phyloP scores from a whole-genome alignment of 2,329 filamentous ascomycete genomes.

The Fusarium ambrosium region DNA sequence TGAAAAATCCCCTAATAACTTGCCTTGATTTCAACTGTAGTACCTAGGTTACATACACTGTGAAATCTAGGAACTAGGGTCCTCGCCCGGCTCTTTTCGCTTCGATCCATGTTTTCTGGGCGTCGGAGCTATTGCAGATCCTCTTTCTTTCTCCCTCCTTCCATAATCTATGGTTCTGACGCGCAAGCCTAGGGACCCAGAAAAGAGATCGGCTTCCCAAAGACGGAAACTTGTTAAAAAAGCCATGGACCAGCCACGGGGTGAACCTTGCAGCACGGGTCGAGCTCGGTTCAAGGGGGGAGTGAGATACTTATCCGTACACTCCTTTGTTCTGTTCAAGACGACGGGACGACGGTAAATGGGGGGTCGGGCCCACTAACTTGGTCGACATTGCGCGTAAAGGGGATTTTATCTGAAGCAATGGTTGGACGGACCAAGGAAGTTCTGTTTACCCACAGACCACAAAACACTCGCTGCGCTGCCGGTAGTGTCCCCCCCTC shows the following conservation, averaged over 20 bases:
- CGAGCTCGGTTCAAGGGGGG: neutral
- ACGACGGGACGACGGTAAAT: neutral
- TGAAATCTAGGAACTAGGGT: neutral
- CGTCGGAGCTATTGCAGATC: neutral
- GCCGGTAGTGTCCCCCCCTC: neutral
- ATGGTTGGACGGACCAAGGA: neutral
- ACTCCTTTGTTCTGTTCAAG: neutral
- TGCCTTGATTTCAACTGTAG: neutral
- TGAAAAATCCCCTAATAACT: neutral
- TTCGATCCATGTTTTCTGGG: neutral
- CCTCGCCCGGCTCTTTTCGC: neutral
- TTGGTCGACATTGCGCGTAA: constrained; percentile 1
- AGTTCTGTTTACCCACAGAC: neutral
- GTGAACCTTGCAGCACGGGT: constrained; percentile 7
- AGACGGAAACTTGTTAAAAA: neutral
- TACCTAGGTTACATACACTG: neutral
- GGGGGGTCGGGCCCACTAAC: neutral
- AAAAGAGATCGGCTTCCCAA: constrained; percentile 2
- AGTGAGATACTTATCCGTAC: too few relatives aligned
- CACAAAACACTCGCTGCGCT: neutral
- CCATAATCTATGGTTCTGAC: constrained; percentile 7
- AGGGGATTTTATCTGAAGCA: constrained; percentile 4
- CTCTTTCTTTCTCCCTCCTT: neutral
- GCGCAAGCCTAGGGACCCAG: neutral
- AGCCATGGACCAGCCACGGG: constrained; percentile 1